Conservation (phyloP, 202 grass and related monocot species). For the Carex sylvatica region DNA sequence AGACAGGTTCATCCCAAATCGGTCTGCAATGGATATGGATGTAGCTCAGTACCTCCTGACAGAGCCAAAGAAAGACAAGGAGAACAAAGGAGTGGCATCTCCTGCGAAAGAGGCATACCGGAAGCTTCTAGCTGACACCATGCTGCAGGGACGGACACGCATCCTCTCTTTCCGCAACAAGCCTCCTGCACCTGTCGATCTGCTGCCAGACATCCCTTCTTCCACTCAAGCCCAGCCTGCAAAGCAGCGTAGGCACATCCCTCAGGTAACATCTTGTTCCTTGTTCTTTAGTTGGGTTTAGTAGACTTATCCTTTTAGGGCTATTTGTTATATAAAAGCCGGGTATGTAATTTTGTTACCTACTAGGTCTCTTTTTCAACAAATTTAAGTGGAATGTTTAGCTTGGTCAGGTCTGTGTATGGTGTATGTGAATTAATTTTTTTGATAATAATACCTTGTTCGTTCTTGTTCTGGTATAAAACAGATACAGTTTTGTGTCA, state of each 20-base stretch:
- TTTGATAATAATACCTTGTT: not conserved
- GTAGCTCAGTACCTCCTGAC: conserved; percentile 84
- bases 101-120: conserved; percentile 75
- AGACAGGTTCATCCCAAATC: conserved; percentile 85
- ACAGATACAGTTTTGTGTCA: not conserved
- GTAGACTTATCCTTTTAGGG: too few species aligned
- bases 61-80: conserved; percentile 75
- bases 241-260: conserved; percentile 71
- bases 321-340: too few species aligned
- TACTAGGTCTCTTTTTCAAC: not conserved
- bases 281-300: not conserved
- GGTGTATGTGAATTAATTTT: not conserved
- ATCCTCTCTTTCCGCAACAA: conserved; percentile 92
- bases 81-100: conserved; percentile 50
- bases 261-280: conserved; percentile 35
- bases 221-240: conserved; percentile 44
- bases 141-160: conserved; percentile 71
- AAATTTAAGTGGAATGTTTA: not conserved
- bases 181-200: conserved; percentile 50
- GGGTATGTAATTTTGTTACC: not conserved
- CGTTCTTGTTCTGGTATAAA: too few species aligned
- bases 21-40: conserved; percentile 87
- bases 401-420: not conserved
- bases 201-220: conserved; percentile 29
- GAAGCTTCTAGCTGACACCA: conserved; percentile 80